Evolutionary conservation across 1,284 basidiomycete genomes (phyloP).

Genomic region (Baeospora myosura): DNA sequence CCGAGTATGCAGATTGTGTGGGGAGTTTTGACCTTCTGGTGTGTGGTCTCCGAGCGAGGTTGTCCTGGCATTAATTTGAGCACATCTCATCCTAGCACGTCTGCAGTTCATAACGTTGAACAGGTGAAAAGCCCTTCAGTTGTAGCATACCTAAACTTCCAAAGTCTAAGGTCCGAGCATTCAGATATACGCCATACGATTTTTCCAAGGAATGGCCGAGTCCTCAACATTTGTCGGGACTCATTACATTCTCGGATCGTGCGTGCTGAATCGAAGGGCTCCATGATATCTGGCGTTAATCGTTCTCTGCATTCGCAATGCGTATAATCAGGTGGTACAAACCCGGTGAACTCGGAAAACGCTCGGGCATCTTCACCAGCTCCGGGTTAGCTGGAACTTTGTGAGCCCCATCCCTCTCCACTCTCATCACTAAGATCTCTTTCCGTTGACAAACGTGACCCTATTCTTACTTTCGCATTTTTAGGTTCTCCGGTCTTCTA

Average conservation of each 20-base stretch:
- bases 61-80: conserved; percentile 1
- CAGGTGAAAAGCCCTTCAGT: conserved; percentile 34
- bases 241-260: conserved; percentile 68
- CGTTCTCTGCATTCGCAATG: background rate
- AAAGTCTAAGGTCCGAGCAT: too few relatives aligned
- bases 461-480: too few relatives aligned
- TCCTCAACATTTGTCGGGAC: conserved; percentile 71
- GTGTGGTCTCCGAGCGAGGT: conserved; percentile 6
- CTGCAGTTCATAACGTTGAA: conserved; percentile 44
- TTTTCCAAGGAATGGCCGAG: conserved; percentile 69
- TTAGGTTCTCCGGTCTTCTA: conserved; percentile 63
- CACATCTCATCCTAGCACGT: conserved; percentile 36
- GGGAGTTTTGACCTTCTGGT: conserved; percentile 62
- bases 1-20: conserved; percentile 59
- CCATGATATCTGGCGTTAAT: background rate
- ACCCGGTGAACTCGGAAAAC: conserved; percentile 59
- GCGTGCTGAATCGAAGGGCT: conserved; percentile 15
- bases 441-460: conserved; percentile 7
- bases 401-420: conserved; percentile 26
- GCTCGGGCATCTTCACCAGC: conserved; percentile 65
- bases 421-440: conserved; percentile 6
- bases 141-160: too few relatives aligned
- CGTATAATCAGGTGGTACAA: conserved; percentile 53
- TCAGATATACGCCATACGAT: conserved; percentile 65
- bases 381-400: conserved; percentile 60